Percentiles rank a stretch among this genome's conserved stretches.
phyloP scores from a whole-genome alignment of 2,329 filamentous ascomycete genomes.

The Stagonosporopsis rhizophila region DNA sequence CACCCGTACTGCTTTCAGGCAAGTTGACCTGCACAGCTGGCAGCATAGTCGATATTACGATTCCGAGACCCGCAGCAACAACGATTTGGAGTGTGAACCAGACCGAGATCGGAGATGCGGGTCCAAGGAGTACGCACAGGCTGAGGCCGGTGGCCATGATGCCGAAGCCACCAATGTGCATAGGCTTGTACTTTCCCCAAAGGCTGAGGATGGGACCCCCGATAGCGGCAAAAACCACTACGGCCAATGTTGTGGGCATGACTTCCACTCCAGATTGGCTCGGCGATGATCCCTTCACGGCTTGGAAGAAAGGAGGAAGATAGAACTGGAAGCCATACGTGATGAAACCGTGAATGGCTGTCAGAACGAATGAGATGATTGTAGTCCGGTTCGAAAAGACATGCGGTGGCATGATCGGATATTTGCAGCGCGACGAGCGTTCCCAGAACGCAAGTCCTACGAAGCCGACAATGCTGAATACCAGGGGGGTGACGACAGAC shows the following conservation, averaged over 20 bases:
- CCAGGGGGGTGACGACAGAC: slow-evolving; percentile 52
- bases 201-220: slow-evolving; percentile 31
- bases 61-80: slow-evolving; percentile 32
- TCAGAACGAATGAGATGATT: slow-evolving; percentile 44
- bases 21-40: slow-evolving; percentile 42
- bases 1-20: slow-evolving; percentile 29
- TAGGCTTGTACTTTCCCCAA: slow-evolving; percentile 38
- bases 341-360: slow-evolving; percentile 41
- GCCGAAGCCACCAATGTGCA: slow-evolving; percentile 36
- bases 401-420: slow-evolving; percentile 51
- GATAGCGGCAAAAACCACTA: slow-evolving; percentile 29
- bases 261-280: slow-evolving; percentile 36
- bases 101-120: slow-evolving; percentile 11
- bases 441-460: slow-evolving; percentile 51
- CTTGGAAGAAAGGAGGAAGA: slow-evolving; percentile 41
- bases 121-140: slow-evolving; percentile 26
- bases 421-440: slow-evolving; percentile 34
- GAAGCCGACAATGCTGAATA: slow-evolving; percentile 54
- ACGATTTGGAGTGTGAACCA: slow-evolving; percentile 39
- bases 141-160: slow-evolving; percentile 29
- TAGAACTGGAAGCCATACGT: slow-evolving; percentile 39
- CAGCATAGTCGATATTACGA: slow-evolving; percentile 37
- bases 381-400: slow-evolving; percentile 57
- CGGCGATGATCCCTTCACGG: slow-evolving; percentile 31
- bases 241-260: slow-evolving; percentile 37